Evolutionary conservation across 139 green algal species (phyloP), one percentile per base, ranked within the genome.

Genomic region (Zygnema cylindricum): DNA sequence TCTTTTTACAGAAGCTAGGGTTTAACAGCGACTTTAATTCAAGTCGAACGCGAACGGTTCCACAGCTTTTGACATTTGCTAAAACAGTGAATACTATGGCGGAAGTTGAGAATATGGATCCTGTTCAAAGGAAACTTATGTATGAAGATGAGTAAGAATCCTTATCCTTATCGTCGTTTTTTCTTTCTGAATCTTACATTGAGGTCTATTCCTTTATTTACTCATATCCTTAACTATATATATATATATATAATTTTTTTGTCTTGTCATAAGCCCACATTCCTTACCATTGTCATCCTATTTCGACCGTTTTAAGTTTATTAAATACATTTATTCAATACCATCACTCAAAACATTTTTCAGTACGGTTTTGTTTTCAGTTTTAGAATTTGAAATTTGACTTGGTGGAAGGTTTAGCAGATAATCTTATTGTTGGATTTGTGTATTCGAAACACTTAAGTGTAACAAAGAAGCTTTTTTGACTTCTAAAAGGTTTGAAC

Each of bases 101-200:
- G 1, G 83, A 36, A n/a, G 69, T 1, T n/a, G 83, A 55, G 40
- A 2, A 21, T 3, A 82, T 82, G 82, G 82, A 88, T 83, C 35
- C 84, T 35, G 32, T 88, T 43, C 84, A 88, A 35, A 87, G 49
- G 38, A 43, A 54, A 25, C 82, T 88, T 55, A 88, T 88, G 82
- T 88, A 86, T 55, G 71, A 88, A 33, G 82, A 88, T 41, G 82
- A 88, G 78, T 81, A 86, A n/a, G 78, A 16, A 11, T 43, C 36
- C n/a, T n/a, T n/a, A n/a, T n/a, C n/a, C 57, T 73, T 35, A 25
- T 73, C 57, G 25, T 30, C 30, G 25, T 73, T 25, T 30, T 73
- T 30, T 73, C 57, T 35, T 25, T 73, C 30, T 30, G 30, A 35
- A 73, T 35, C 30, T 73, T 73, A 25, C 57, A 73, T 30, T 25